Percentiles rank a stretch among this genome's conserved stretches.
Conservation (phyloP, 129 eudicot species). For the Tanacetum coccineum region DNA sequence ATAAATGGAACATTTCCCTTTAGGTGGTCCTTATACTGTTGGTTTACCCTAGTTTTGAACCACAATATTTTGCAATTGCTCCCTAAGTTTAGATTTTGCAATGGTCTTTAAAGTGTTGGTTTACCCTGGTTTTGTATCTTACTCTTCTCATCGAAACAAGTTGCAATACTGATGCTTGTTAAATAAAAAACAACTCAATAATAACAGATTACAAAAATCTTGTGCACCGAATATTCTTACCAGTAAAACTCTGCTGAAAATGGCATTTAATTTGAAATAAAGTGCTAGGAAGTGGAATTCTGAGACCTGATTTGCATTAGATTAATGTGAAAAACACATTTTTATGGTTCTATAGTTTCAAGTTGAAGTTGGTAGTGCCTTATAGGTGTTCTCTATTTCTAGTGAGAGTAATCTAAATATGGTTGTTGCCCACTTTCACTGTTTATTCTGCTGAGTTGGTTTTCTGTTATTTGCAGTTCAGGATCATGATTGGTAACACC, state of each 20-base stretch:
- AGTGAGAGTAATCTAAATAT: background rate
- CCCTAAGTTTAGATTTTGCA: no score
- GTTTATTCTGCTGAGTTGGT: conserved; percentile 2
- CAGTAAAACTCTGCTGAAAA: background rate
- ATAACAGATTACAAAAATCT: background rate
- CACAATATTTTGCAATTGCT: background rate
- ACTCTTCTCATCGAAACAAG: background rate
- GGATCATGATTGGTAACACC: conserved; percentile 24
- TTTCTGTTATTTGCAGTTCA: background rate
- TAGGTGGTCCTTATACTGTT: conserved; percentile 1
- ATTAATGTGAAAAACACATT: no score
- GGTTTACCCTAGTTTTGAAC: background rate
- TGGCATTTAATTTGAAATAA: background rate
- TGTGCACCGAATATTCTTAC: background rate
- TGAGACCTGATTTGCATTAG: background rate
- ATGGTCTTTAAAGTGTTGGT: no score
- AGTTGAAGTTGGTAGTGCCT: background rate
- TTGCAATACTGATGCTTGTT: background rate
- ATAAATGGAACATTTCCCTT: background rate
- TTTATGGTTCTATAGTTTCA: background rate
- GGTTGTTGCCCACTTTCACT: background rate
- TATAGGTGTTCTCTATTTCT: background rate
- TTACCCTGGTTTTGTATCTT: no score
- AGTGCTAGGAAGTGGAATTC: background rate
- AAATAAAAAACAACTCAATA: background rate